A percentile compares a stretch with the other conserved stretches of the same genome.
Conservation (phyloP, 2,329 filamentous ascomycete species). For the Hymenoscyphus linearis region DNA sequence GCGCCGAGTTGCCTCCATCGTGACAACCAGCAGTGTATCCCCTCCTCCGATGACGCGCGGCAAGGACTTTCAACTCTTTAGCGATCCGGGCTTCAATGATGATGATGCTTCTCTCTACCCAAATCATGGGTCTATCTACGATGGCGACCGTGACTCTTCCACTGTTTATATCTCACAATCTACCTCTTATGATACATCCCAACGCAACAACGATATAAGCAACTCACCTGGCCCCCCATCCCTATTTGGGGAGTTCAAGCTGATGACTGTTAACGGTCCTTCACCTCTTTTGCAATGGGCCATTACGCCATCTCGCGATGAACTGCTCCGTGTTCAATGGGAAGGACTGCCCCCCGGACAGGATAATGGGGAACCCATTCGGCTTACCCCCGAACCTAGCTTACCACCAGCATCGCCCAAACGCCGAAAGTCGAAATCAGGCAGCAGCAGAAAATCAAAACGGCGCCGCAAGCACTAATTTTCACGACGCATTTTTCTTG, state of each 20-base stretch:
- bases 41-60: no score
- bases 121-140: constrained; percentile 1
- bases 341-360: background rate
- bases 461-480: constrained; percentile 1
- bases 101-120: background rate
- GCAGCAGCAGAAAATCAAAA: constrained; percentile 1
- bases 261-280: background rate
- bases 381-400: constrained; percentile 1
- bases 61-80: no score
- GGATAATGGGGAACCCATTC: constrained; percentile 1
- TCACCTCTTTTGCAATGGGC: background rate
- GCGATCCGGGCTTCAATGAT: background rate
- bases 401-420: background rate
- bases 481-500: background rate
- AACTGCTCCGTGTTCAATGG: background rate
- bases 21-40: background rate
- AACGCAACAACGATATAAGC: background rate
- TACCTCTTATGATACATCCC: background rate
- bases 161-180: background rate
- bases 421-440: constrained; percentile 7
- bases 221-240: background rate
- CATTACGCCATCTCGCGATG: background rate
- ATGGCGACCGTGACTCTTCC: background rate
- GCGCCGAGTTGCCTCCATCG: background rate
- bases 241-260: background rate